Evolutionary conservation across 176 grass and related monocot species (phyloP).

Genomic region (Avena eriantha): DNA sequence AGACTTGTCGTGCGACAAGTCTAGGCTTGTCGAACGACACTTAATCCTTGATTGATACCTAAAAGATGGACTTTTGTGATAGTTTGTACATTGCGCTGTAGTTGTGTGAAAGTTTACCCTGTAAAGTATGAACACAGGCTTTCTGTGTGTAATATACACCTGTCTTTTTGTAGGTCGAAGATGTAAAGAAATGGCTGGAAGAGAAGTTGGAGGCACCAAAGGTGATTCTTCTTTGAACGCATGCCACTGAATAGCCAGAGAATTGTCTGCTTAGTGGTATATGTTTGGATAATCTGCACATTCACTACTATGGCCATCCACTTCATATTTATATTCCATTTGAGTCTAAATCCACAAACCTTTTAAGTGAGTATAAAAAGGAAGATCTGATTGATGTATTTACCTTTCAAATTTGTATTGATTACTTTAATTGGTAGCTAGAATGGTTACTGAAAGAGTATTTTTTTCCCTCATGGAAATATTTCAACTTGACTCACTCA

Average conservation of each 20-base stretch:
- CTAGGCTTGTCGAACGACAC: too few relatives aligned
- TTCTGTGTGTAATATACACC: constrained; percentile 23
- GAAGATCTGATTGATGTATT: not conserved
- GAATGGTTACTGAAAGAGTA: not conserved
- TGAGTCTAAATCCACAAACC: not conserved
- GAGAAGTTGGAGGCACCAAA: constrained; percentile 68
- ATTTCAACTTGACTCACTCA: not conserved
- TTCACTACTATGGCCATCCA: not conserved
- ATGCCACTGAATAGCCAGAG: not conserved
- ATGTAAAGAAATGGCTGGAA: constrained; percentile 93
- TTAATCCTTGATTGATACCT: not conserved
- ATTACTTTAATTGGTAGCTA: constrained; percentile 6
- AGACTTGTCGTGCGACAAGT: too few relatives aligned
- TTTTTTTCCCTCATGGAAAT: constrained; percentile 2
- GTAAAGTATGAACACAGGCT: not conserved
- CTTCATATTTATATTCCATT: not conserved
- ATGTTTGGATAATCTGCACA: constrained; percentile 25
- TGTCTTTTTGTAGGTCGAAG: constrained; percentile 72
- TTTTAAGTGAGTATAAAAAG: not conserved
- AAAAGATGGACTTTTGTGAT: not conserved
- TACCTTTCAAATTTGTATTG: not conserved
- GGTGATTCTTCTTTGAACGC: constrained; percentile 58
- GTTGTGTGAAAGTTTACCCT: not conserved
- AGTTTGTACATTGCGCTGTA: constrained; percentile 11
- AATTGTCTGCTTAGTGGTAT: constrained; percentile 34